phyloP scores from a whole-genome alignment of 129 eudicot species.

The Pittosporum tobira region DNA sequence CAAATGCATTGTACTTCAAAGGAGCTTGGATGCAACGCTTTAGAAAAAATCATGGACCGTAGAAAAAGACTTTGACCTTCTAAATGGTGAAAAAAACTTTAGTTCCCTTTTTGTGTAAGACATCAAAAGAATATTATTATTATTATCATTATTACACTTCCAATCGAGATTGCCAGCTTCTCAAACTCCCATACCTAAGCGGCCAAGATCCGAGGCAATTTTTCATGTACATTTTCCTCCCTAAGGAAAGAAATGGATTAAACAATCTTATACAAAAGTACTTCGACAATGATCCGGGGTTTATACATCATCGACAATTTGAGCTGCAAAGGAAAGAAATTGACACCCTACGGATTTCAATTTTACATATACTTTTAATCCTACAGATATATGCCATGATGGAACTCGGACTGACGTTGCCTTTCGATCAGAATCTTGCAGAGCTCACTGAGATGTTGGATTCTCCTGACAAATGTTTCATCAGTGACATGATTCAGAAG shows the following conservation, averaged over 20 bases:
- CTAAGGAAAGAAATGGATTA: not conserved
- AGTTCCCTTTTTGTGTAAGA: slow-evolving; percentile 8
- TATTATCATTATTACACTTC: no score
- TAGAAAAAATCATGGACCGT: slow-evolving; percentile 2
- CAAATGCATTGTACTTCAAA: slow-evolving; percentile 21
- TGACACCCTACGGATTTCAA: not conserved
- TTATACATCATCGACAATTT: not conserved
- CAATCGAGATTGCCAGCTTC: not conserved
- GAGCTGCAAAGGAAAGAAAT: not conserved
- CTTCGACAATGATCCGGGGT: not conserved
- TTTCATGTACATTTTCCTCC: not conserved
- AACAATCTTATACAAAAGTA: not conserved
- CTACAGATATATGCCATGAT: not conserved
- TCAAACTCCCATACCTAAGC: not conserved
- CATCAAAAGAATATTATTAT: not conserved
- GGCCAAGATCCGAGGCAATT: not conserved
- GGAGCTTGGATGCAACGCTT: slow-evolving; percentile 9
- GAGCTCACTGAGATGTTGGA: slow-evolving; percentile 7
- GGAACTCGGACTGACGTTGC: not conserved
- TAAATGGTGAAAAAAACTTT: slow-evolving; percentile 9
- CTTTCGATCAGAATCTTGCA: not conserved
- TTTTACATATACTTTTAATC: not conserved
- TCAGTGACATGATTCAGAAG: no score
- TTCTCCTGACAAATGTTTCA: no score
- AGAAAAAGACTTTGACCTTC: slow-evolving; percentile 8